These are phyloP conservation scores for Monosporascus sp. DNA, from an alignment of 2,329 filamentous ascomycete species.

Conservation along the genomic window DNA sequence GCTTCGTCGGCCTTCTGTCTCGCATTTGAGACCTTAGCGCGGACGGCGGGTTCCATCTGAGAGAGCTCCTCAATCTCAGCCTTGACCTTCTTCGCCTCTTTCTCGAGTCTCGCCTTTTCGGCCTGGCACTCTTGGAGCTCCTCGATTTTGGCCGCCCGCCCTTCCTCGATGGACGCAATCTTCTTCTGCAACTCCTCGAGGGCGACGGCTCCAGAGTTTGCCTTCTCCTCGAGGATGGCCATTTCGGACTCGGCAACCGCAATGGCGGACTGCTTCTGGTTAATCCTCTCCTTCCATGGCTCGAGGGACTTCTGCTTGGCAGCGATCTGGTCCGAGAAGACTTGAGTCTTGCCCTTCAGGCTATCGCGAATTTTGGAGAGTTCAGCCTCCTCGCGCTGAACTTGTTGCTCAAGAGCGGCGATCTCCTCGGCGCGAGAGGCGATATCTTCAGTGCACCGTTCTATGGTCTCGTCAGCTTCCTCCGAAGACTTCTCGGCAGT, in stretches of 20 bases:
- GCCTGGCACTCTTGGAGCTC: constrained; percentile 73
- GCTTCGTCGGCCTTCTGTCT: constrained; percentile 96
- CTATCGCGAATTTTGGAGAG: constrained; percentile 77
- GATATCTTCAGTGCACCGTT: constrained; percentile 73
- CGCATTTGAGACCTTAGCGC: constrained; percentile 79
- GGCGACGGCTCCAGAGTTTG: constrained; percentile 78
- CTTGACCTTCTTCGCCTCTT: constrained; percentile 67
- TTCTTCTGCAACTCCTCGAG: constrained; percentile 79
- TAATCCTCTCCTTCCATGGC: constrained; percentile 96
- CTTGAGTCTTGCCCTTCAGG: constrained; percentile 93
- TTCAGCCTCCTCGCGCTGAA: constrained; percentile 75
- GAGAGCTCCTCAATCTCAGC: constrained; percentile 67
- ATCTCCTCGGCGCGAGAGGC: constrained; percentile 72
- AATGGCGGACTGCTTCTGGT: constrained; percentile 88
- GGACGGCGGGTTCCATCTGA: constrained; percentile 74
- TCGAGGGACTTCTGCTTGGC: constrained; percentile 89
- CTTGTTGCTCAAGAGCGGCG: constrained; percentile 65
- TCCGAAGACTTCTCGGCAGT: constrained; percentile 68
- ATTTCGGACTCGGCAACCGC: constrained; percentile 93
- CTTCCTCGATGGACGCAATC: constrained; percentile 65
- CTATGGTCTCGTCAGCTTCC: constrained; percentile 72
- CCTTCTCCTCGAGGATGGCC: constrained; percentile 83
- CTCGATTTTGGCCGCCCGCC: constrained; percentile 61
- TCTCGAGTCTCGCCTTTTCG: constrained; percentile 66
- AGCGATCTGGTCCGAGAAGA: constrained; percentile 86